Base-by-base conservation (phyloP, 768 basidiomycete species). In the Auricularia heimuer region DNA sequence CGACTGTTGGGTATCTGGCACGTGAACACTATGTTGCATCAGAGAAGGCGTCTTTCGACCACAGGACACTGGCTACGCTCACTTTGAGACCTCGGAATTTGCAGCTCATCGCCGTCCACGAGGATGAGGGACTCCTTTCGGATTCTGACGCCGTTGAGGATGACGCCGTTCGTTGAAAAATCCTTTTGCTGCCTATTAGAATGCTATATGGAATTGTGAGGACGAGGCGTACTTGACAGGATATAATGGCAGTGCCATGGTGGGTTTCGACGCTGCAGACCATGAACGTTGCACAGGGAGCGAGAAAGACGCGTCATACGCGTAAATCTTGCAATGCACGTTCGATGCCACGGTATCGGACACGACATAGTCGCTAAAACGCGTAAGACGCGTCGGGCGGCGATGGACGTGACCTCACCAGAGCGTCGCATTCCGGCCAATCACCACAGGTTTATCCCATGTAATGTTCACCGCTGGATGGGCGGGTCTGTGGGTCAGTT, bases 241-340 rank as follows among this genome's bases (percentile, higher is more conserved):
- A 91, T 62, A 92, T 80, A 68, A 91, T 85, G 39, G 89, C 77
- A 2, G 87, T 88, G 44, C 89, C 91, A 3, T 80, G 81, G 33
- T 85, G 84, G 14, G 89, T 87, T 54, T 79, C 81, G 61, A 92
- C 85, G 8, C 89, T 92, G 33, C 37, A 34, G 63, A 66, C 29
- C 58, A 37, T 35, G 44, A 51, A 68, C 33, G 63, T 44, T 39
- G 29, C 64, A 47, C 35, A 29, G 37, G 10, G 2, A 54, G 64
- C 67, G 29, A 56, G 11, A 7, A 7, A 51, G 12, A 3, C 37
- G 33, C 6, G 33, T 18, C 33, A 54, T 69, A 88, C 90, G 88
- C 90, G 82, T 90, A 86, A 80, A 89, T 74, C 73, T 87, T 88
- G 79, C 87, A 91, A 72, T 90, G 88, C 42, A 89, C 69, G 60